A percentile compares a stretch with the other conserved stretches of the same genome.
These are phyloP conservation scores for Claviceps monticola DNA, from an alignment of 2,329 filamentous ascomycete species.

Conservation along the genomic window DNA sequence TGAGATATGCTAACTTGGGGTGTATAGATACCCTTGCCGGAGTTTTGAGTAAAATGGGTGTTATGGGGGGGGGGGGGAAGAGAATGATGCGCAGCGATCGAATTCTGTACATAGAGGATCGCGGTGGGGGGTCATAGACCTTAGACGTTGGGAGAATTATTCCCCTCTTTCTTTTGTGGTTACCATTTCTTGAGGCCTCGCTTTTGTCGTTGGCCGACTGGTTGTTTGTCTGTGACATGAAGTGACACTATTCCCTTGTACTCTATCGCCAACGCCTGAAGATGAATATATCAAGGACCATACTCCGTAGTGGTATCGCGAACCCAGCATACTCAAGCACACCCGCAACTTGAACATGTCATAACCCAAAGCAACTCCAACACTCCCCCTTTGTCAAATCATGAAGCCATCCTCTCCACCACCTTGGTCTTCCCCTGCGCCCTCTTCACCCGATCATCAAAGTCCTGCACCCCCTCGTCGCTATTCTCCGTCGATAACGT, in stretches of 20 bases:
- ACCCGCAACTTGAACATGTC: no score
- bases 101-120: conserved; percentile 3
- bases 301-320: neutral
- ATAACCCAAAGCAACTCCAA: neutral
- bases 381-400: neutral
- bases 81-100: conserved; percentile 10
- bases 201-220: neutral
- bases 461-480: conserved; percentile 80
- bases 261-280: neutral
- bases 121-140: neutral
- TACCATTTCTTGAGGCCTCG: neutral
- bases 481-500: conserved; percentile 69
- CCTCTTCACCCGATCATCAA: conserved; percentile 76
- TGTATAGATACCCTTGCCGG: conserved; percentile 47
- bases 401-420: conserved; percentile 53
- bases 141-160: neutral
- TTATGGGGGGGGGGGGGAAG: no score
- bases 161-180: neutral
- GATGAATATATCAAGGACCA: neutral
- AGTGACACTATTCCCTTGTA: no score
- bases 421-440: conserved; percentile 76
- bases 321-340: no score
- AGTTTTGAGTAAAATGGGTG: conserved; percentile 34
- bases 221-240: no score
- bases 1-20: conserved; percentile 16